Percentiles rank a stretch among this genome's conserved stretches.
Conservation (phyloP, 2,329 filamentous ascomycete species). For the Lithohypha guttulata region DNA sequence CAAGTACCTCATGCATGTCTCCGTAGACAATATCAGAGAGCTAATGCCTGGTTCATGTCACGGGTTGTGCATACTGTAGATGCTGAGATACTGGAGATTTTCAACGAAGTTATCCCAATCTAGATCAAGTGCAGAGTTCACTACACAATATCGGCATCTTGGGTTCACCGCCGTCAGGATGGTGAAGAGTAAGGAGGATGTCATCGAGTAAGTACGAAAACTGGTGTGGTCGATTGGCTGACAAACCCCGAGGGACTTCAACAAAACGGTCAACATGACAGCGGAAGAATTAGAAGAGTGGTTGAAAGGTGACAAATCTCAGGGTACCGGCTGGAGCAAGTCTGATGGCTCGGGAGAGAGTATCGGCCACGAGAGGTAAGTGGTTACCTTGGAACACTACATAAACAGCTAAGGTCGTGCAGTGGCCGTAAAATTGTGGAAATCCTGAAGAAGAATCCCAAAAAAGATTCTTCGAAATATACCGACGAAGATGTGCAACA, state of each 20-base stretch:
- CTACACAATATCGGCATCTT: background rate
- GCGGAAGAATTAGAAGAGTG: constrained; percentile 50
- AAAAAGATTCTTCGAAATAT: constrained; percentile 47
- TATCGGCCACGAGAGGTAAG: constrained; percentile 49
- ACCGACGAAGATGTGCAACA: constrained; percentile 47
- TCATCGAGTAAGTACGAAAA: constrained; percentile 34
- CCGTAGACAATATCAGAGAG: no score
- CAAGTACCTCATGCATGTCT: no score
- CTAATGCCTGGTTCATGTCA: no score
- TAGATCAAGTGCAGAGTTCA: no score
- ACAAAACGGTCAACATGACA: constrained; percentile 56
- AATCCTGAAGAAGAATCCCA: constrained; percentile 52
- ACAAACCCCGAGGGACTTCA: constrained; percentile 45
- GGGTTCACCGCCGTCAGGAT: constrained; percentile 23
- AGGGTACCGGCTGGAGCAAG: constrained; percentile 50
- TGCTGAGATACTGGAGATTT: no score
- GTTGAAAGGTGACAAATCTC: constrained; percentile 50
- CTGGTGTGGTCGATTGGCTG: constrained; percentile 26
- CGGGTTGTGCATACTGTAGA: no score
- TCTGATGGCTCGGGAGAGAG: constrained; percentile 49
- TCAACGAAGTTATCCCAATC: no score
- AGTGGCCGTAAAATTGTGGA: constrained; percentile 54
- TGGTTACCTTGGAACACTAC: background rate
- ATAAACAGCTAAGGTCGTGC: background rate
- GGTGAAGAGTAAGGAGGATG: constrained; percentile 42